phyloP scores from a whole-genome alignment of 164 flowering plant genomes.

The Liquidambar formosana region DNA sequence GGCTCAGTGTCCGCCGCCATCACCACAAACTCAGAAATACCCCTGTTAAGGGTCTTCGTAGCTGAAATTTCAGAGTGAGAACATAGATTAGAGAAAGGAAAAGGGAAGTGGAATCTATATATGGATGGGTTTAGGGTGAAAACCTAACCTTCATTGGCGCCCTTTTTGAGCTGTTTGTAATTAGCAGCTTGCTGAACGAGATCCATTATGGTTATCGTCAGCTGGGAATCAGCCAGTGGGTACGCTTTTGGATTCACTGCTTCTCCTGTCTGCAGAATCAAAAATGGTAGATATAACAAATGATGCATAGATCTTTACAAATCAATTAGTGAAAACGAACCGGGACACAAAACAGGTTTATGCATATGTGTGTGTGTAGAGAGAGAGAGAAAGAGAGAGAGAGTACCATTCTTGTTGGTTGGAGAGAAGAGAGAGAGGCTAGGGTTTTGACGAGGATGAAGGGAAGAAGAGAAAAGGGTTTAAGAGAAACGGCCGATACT shows the following conservation, averaged over 20 bases:
- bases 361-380: not conserved
- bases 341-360: not conserved
- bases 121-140: not conserved
- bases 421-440: conserved; percentile 2
- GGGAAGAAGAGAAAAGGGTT: conserved; percentile 11
- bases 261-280: conserved; percentile 38
- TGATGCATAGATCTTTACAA: not conserved
- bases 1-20: conserved; percentile 92
- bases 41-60: conserved; percentile 79
- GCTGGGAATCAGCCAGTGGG: conserved; percentile 55
- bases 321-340: not conserved
- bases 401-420: conserved; percentile 11
- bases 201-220: conserved; percentile 50
- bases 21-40: conserved; percentile 83
- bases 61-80: conserved; percentile 37
- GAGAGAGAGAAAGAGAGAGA: not conserved
- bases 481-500: too few relatives aligned
- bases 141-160: conserved; percentile 57
- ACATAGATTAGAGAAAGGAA: conserved; percentile 4
- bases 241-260: conserved; percentile 61
- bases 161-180: conserved; percentile 66
- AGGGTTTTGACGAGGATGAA: conserved; percentile 14
- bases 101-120: not conserved
- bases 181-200: conserved; percentile 62
- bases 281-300: not conserved